phyloP scores from a whole-genome alignment of 768 basidiomycete genomes.

The Calvatia gigantea region DNA sequence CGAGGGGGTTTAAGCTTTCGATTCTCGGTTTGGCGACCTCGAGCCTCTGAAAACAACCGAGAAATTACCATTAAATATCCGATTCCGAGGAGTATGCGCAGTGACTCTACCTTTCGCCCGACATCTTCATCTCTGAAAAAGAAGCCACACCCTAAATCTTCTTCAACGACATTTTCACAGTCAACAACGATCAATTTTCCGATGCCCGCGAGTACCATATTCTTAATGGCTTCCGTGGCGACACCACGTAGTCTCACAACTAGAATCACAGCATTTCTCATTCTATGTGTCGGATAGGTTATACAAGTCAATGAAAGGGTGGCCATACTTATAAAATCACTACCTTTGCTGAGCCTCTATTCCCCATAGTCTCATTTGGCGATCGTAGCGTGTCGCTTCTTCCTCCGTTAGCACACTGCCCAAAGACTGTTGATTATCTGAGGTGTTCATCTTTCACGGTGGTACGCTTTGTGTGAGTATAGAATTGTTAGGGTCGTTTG shows the following conservation, averaged over 20 bases:
- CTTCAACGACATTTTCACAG: slow-evolving; percentile 64
- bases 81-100: slow-evolving; percentile 16
- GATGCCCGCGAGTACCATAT: slow-evolving; percentile 95
- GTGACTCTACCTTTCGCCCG: slow-evolving; percentile 70
- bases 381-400: slow-evolving; percentile 81
- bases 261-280: slow-evolving; percentile 90
- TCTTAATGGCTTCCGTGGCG: slow-evolving; percentile 94
- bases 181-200: slow-evolving; percentile 88
- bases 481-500: neutral
- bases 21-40: slow-evolving; percentile 83
- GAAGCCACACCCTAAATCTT: slow-evolving; percentile 91
- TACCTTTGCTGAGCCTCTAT: slow-evolving; percentile 96
- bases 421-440: neutral
- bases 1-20: slow-evolving; percentile 89
- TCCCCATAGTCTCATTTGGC: slow-evolving; percentile 97
- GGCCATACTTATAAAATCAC: slow-evolving; percentile 16
- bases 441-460: neutral
- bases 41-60: slow-evolving; percentile 62
- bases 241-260: slow-evolving; percentile 76
- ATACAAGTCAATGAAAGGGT: slow-evolving; percentile 5
- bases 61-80: slow-evolving; percentile 38
- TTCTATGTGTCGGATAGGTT: slow-evolving; percentile 44
- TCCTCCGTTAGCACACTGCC: slow-evolving; percentile 59
- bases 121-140: slow-evolving; percentile 93
- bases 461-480: neutral